These are phyloP conservation scores for Senna tora DNA, from an alignment of 306 rosid genomes.

Conservation along the genomic window DNA sequence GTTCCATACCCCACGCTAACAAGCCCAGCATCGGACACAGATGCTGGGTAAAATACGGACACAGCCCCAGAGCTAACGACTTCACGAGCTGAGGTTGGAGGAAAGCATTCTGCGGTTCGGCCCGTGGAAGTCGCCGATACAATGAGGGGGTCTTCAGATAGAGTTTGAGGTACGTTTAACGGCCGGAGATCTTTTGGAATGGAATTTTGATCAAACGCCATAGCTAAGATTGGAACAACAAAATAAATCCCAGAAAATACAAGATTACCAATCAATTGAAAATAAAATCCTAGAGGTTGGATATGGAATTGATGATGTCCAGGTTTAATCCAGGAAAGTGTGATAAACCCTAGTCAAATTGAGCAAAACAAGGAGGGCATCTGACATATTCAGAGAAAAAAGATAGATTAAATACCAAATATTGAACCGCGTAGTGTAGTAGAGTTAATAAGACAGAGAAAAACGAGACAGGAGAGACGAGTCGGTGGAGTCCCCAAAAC, in stretches of 20 bases:
- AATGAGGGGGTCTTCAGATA: constrained; percentile 70
- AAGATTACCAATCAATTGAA: constrained; percentile 7
- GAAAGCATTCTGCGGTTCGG: constrained; percentile 42
- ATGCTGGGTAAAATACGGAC: constrained; percentile 48
- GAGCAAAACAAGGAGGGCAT: constrained; percentile 26
- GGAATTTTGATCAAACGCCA: constrained; percentile 85
- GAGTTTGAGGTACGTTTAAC: constrained; percentile 55
- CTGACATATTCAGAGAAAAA: constrained; percentile 21
- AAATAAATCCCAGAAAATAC: constrained; percentile 34
- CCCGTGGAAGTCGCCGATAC: constrained; percentile 40
- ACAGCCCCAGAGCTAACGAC: constrained; percentile 40
- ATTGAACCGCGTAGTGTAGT: background rate
- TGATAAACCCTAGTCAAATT: constrained; percentile 51
- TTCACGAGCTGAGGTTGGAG: constrained; percentile 50
- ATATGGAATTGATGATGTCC: background rate
- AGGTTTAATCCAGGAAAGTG: constrained; percentile 26
- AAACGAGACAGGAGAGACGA: constrained; percentile 5
- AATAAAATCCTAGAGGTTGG: constrained; percentile 23
- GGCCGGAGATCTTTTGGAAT: constrained; percentile 62
- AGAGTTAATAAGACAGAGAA: constrained; percentile 13
- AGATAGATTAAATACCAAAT: constrained; percentile 32
- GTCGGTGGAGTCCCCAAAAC: constrained; percentile 51
- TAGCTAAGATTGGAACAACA: constrained; percentile 32
- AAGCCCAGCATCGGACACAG: constrained; percentile 57
- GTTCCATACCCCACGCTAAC: constrained; percentile 68